phyloP scores from a whole-genome alignment of 2,329 filamentous ascomycete species.

The Xylariaceae sp. region DNA sequence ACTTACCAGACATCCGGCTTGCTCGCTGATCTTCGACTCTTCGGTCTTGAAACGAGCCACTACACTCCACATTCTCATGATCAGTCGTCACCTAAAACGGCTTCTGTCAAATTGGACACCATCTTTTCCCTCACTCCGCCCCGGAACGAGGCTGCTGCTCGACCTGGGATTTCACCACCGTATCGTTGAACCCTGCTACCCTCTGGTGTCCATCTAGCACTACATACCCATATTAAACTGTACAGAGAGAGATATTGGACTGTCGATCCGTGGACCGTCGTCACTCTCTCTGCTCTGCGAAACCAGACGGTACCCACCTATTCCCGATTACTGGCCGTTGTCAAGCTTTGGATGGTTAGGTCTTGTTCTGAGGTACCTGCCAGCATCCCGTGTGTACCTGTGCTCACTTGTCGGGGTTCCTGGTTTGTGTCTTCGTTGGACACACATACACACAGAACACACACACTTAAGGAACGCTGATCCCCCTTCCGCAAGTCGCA shows the following conservation, averaged over 20 bases:
- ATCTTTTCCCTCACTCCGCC: slow-evolving; percentile 25
- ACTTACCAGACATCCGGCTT: slow-evolving; percentile 30
- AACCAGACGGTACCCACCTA: slow-evolving; percentile 33
- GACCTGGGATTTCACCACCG: slow-evolving; percentile 27
- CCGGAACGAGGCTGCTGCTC: slow-evolving; percentile 28
- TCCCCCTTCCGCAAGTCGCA: slow-evolving; percentile 42
- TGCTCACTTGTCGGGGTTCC: slow-evolving; percentile 29
- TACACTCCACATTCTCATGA: slow-evolving; percentile 34
- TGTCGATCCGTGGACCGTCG: slow-evolving; percentile 54
- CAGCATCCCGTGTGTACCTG: slow-evolving; percentile 35
- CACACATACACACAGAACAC: slow-evolving; percentile 15
- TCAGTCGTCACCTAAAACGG: slow-evolving; percentile 32
- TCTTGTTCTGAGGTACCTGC: slow-evolving; percentile 36
- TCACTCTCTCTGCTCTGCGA: slow-evolving; percentile 36
- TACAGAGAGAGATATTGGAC: slow-evolving; percentile 47
- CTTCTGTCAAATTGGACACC: slow-evolving; percentile 34
- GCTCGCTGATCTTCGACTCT: slow-evolving; percentile 34
- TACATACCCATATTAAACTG: too few species aligned
- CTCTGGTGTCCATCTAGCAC: slow-evolving; percentile 40
- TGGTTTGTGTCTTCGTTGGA: slow-evolving; percentile 35
- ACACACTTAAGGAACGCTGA: slow-evolving; percentile 59
- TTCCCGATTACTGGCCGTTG: slow-evolving; percentile 40
- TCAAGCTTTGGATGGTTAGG: slow-evolving; percentile 40
- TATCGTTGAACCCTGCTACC: slow-evolving; percentile 40
- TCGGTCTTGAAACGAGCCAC: slow-evolving; percentile 36